phyloP scores from a whole-genome alignment of 1,139 yeast genomes.

The Lodderomyces parapsilosis region DNA sequence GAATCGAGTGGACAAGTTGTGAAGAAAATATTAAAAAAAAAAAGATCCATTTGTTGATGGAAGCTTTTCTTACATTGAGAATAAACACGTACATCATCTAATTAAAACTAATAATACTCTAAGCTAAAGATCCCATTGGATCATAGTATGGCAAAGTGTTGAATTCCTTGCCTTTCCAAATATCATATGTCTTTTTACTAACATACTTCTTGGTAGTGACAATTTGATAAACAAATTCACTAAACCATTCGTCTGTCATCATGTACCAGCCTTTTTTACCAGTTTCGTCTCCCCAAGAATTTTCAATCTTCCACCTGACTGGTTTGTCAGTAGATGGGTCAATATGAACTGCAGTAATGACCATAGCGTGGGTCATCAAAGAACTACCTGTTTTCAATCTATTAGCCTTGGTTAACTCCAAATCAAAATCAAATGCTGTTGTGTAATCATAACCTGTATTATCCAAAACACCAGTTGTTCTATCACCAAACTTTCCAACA shows the following conservation, averaged over 20 bases:
- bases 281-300: slow-evolving; percentile 79
- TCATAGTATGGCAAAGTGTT: slow-evolving; percentile 73
- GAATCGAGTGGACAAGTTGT: not conserved
- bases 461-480: slow-evolving; percentile 66
- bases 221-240: slow-evolving; percentile 80
- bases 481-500: slow-evolving; percentile 70
- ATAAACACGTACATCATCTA: not conserved
- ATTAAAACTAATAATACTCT: slow-evolving; percentile 1
- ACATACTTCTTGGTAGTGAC: slow-evolving; percentile 62
- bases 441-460: slow-evolving; percentile 63
- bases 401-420: slow-evolving; percentile 52
- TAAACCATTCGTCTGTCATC: slow-evolving; percentile 82
- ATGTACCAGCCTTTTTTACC: slow-evolving; percentile 76
- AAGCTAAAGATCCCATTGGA: slow-evolving; percentile 85
- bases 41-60: not conserved
- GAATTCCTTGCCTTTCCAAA: slow-evolving; percentile 53
- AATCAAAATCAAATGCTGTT: slow-evolving; percentile 57
- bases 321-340: slow-evolving; percentile 45
- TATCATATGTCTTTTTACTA: slow-evolving; percentile 39
- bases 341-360: slow-evolving; percentile 68
- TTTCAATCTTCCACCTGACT: slow-evolving; percentile 77
- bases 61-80: not conserved
- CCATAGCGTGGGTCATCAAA: slow-evolving; percentile 87
- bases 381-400: slow-evolving; percentile 56
- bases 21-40: not conserved